These are phyloP conservation scores for Talinum fruticosum DNA, from an alignment of 148 eudicot genomes.

Conservation along the genomic window DNA sequence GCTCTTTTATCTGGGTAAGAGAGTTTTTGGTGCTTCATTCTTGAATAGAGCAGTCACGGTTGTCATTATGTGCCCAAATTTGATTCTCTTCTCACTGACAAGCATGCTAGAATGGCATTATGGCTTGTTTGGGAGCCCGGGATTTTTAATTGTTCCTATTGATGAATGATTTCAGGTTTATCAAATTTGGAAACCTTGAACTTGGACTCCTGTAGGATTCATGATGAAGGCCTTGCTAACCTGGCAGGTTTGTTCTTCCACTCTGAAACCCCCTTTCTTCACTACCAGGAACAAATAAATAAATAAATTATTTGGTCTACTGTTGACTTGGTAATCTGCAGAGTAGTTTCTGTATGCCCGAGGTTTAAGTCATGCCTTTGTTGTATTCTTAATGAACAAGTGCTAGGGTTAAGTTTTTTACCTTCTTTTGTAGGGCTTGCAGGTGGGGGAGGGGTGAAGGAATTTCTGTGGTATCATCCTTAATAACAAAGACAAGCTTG, in stretches of 20 bases:
- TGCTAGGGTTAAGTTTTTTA: neutral
- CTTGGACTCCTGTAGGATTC: constrained; percentile 83
- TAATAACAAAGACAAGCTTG: neutral
- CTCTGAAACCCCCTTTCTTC: neutral
- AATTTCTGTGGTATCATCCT: neutral
- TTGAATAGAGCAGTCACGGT: too few relatives aligned
- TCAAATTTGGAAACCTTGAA: constrained; percentile 80
- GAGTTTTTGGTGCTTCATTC: too few relatives aligned
- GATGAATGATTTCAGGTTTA: constrained; percentile 46
- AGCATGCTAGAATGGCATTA: neutral
- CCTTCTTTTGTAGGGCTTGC: too few relatives aligned
- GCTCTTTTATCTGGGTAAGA: neutral
- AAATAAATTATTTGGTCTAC: neutral
- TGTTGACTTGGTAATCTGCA: neutral
- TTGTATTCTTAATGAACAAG: neutral
- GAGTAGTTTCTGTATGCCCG: neutral
- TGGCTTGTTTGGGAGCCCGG: neutral
- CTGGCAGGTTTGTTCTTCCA: constrained; percentile 35
- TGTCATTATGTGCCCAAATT: neutral
- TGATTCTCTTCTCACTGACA: neutral
- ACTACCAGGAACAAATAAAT: neutral
- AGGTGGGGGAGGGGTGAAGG: neutral
- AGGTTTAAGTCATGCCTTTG: neutral
- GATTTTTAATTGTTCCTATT: neutral
- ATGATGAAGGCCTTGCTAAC: constrained; percentile 69